Base-by-base conservation (phyloP, 768 basidiomycete genomes). In the Russula brevipes region DNA sequence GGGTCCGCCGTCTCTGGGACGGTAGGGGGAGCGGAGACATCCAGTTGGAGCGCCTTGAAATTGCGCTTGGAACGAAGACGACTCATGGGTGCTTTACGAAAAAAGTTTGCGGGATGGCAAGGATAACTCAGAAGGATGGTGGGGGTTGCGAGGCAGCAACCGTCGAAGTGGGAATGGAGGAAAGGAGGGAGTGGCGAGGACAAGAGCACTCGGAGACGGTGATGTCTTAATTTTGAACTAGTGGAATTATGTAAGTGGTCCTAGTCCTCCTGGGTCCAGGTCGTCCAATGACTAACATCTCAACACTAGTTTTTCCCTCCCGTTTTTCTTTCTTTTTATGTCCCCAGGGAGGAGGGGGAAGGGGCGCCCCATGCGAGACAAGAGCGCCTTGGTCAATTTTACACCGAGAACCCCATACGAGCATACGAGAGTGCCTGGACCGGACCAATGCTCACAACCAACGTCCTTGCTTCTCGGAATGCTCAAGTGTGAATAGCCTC, bases 51-150 rank as follows among this genome's bases (percentile, higher is more conserved):
- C 44, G 82, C 85, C 76, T 92, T 94, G 82, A 92, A 93, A 73
- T 94, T 94, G 66, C 92, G 86, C 74, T 94, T 94, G 81, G 92
- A 91, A 75, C 91, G 88, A 65, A 91, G 85, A 44, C 82, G 82
- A 44, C 78, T 73, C 79, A 81, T 81, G 19, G 63, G 44, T 36
- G 7, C 12, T 44, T 39, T n/a, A 30, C 54, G 51, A 50, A 16
- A 35, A 53, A 24, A 30, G 14, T 44, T 30, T 24, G 33, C 17
- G 45, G 38, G 24, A 24, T 24, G 24, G 24, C 24, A 1, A 24
- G 24, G 24, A 46, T 7, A 16, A 46, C 11, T 10, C n/a, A 11
- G 42, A 45, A 51, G 0, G 36, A 35, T 5, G 30, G 54, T 17
- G 42, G 30, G 24, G 8, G 49, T 36, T 46, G 19, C 49, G 49